Conservation (phyloP, 768 basidiomycete species). For the Podaxis rugospora region DNA sequence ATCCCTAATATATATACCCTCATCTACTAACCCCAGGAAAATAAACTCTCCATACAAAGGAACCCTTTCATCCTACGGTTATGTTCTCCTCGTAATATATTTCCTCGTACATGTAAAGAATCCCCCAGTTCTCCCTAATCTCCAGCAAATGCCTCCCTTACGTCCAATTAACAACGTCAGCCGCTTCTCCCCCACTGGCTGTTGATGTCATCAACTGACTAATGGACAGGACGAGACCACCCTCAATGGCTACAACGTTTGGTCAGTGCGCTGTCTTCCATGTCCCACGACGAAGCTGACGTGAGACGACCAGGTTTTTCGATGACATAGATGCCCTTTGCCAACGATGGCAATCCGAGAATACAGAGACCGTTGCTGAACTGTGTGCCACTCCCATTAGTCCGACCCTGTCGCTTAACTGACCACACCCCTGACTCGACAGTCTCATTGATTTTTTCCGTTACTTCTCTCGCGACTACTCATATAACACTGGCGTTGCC, state of each 20-base stretch:
- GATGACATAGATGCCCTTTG: constrained; percentile 93
- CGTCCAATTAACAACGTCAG: constrained; percentile 77
- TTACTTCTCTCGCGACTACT: constrained; percentile 91
- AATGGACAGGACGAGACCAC: constrained; percentile 68
- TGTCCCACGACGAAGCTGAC: not conserved
- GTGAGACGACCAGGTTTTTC: constrained; percentile 68
- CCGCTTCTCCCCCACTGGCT: constrained; percentile 3
- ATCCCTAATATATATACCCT: constrained; percentile 5
- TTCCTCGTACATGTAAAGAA: constrained; percentile 98
- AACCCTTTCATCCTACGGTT: constrained; percentile 95
- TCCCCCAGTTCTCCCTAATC: constrained; percentile 92
- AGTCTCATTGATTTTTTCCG: constrained; percentile 98
- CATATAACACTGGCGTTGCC: constrained; percentile 86
- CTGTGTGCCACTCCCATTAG: constrained; percentile 49
- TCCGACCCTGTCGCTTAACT: not conserved
- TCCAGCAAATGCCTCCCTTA: constrained; percentile 91
- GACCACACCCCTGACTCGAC: not conserved
- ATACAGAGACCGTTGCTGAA: constrained; percentile 89
- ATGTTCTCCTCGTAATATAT: constrained; percentile 96
- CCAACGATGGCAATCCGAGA: constrained; percentile 92
- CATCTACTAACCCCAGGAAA: constrained; percentile 53
- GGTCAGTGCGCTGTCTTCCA: constrained; percentile 35
- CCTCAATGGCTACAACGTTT: constrained; percentile 77
- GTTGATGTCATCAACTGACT: constrained; percentile 3
- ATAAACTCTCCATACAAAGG: constrained; percentile 99